Conservation (phyloP, 805 yeast genomes). For the Wickerhamomyces chaumierensis region DNA sequence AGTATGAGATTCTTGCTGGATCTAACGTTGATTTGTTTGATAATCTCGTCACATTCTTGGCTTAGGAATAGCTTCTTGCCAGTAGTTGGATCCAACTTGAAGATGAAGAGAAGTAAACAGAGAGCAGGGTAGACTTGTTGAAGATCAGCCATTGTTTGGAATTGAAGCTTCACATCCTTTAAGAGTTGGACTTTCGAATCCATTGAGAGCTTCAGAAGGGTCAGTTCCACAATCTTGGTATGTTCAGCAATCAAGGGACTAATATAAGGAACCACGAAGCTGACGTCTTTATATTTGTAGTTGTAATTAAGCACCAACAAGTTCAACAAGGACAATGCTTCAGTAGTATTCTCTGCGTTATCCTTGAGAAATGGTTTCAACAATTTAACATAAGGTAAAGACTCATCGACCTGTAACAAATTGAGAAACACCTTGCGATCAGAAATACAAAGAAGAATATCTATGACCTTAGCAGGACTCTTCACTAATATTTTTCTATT, state of each 20-base stretch:
- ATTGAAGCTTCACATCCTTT: slow-evolving; percentile 10
- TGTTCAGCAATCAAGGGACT: slow-evolving; percentile 6
- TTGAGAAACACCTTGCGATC: neutral
- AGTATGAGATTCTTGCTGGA: slow-evolving; percentile 9
- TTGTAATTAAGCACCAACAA: slow-evolving; percentile 18
- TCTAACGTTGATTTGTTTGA: slow-evolving; percentile 9
- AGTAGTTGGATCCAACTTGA: slow-evolving; percentile 5
- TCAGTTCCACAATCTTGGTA: slow-evolving; percentile 4
- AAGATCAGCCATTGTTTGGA: slow-evolving; percentile 15
- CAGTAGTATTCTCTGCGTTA: slow-evolving; percentile 4
- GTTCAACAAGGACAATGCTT: slow-evolving; percentile 14
- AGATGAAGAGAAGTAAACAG: slow-evolving; percentile 8
- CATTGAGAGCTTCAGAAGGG: slow-evolving; percentile 7
- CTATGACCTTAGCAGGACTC: neutral
- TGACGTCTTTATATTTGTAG: slow-evolving; percentile 9
- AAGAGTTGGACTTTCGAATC: slow-evolving; percentile 7
- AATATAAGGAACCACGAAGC: slow-evolving; percentile 6
- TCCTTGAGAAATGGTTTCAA: slow-evolving; percentile 3
- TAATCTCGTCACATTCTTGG: slow-evolving; percentile 16
- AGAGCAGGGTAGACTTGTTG: slow-evolving; percentile 9
- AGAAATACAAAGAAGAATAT: neutral
- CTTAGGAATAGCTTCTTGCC: slow-evolving; percentile 16
- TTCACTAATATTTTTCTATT: neutral
- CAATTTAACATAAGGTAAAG: slow-evolving; percentile 4
- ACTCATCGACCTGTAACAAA: neutral